phyloP scores from a whole-genome alignment of 2,329 filamentous ascomycete genomes.

The Xylaria hypoxylon region DNA sequence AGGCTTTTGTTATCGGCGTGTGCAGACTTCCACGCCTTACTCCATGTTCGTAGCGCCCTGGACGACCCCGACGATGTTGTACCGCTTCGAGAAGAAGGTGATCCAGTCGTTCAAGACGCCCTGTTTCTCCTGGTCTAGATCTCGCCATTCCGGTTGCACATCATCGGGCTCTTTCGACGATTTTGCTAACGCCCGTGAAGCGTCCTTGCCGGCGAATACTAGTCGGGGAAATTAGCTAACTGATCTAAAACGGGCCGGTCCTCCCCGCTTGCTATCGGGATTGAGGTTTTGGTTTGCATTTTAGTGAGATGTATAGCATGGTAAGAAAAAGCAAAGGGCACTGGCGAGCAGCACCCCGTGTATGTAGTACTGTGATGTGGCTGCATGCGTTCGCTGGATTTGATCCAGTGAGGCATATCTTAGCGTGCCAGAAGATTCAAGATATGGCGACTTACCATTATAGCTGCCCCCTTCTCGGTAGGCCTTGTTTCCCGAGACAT shows the following conservation, averaged over 20 bases:
- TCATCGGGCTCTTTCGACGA: constrained; percentile 90
- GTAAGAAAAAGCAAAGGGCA: neutral
- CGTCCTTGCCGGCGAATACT: constrained; percentile 97
- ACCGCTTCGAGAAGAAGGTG: constrained; percentile 96
- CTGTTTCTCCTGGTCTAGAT: constrained; percentile 87
- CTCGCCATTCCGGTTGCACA: constrained; percentile 83
- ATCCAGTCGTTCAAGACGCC: constrained; percentile 89
- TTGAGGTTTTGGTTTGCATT: neutral
- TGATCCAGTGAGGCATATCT: neutral
- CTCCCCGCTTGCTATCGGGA: no score
- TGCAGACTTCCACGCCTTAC: constrained; percentile 39
- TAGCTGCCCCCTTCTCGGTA: constrained; percentile 88
- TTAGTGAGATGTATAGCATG: neutral
- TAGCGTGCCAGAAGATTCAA: neutral
- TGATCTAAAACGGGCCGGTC: neutral
- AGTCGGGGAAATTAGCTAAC: constrained; percentile 27
- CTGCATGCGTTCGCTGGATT: neutral
- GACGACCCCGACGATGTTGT: constrained; percentile 85
- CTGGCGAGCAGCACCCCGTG: neutral
- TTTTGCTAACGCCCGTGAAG: constrained; percentile 88
- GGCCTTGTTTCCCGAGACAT: constrained; percentile 88
- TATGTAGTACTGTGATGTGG: neutral
- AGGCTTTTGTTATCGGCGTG: neutral
- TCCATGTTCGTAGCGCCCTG: constrained; percentile 70
- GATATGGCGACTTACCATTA: constrained; percentile 70